phyloP scores from a whole-genome alignment of 257 asterid genomes.

The Catharanthus roseus region DNA sequence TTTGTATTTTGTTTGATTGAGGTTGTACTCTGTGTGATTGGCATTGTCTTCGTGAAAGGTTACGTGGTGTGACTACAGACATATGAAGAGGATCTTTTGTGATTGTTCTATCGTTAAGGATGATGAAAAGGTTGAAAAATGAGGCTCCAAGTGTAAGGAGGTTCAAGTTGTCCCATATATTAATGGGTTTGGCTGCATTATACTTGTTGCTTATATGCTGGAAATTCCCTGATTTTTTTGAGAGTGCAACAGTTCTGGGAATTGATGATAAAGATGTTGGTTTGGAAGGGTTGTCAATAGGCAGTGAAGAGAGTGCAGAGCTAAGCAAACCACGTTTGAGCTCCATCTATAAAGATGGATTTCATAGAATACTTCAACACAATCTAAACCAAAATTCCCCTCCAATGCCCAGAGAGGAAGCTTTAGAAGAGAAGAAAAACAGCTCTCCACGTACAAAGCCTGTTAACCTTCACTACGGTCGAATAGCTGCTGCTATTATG shows the following conservation, averaged over 20 bases:
- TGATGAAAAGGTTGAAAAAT: slow-evolving; percentile 69
- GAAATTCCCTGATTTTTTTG: slow-evolving; percentile 63
- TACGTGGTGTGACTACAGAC: neutral
- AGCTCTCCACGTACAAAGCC: slow-evolving; percentile 24
- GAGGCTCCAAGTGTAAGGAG: slow-evolving; percentile 63
- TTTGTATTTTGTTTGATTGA: neutral
- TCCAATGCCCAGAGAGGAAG: slow-evolving; percentile 30
- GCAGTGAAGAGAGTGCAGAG: slow-evolving; percentile 32
- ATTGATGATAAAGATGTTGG: slow-evolving; percentile 27
- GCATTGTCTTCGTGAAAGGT: neutral
- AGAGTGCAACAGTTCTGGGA: slow-evolving; percentile 48
- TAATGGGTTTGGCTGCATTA: slow-evolving; percentile 58
- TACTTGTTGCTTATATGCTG: slow-evolving; percentile 62
- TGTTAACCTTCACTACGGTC: slow-evolving; percentile 54
- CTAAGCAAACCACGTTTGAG: slow-evolving; percentile 26
- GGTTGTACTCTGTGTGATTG: neutral
- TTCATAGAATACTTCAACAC: slow-evolving; percentile 47
- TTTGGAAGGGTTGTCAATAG: slow-evolving; percentile 33
- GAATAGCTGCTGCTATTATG: slow-evolving; percentile 60
- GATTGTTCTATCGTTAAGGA: slow-evolving; percentile 7
- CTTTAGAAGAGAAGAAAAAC: slow-evolving; percentile 21
- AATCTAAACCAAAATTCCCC: slow-evolving; percentile 36
- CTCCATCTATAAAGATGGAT: slow-evolving; percentile 40
- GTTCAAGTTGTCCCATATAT: slow-evolving; percentile 55
- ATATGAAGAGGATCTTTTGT: slow-evolving; percentile 2